Conservation (phyloP, 2,329 filamentous ascomycete species). For the Scorias spongiosa region DNA sequence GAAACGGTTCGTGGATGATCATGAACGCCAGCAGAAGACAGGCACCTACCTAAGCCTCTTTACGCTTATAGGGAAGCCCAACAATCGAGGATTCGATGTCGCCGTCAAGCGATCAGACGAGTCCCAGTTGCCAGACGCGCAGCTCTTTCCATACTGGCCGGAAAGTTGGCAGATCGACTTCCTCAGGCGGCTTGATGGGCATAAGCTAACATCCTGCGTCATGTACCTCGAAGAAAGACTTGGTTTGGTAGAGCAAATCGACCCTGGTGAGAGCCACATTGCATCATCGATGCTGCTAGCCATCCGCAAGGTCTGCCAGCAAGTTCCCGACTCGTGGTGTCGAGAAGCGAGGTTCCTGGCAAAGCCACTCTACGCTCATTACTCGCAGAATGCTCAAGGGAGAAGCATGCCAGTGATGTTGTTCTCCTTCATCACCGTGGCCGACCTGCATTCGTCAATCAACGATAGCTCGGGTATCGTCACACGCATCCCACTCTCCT, state of each 20-base stretch:
- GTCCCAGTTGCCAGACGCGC: slow-evolving; percentile 30
- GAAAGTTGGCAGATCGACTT: slow-evolving; percentile 19
- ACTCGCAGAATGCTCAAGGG: slow-evolving; percentile 10
- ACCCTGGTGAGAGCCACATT: slow-evolving; percentile 19
- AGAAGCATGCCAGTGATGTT: slow-evolving; percentile 21
- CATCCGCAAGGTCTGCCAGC: slow-evolving; percentile 15
- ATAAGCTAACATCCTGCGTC: slow-evolving; percentile 3
- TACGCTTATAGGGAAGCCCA: slow-evolving; percentile 18
- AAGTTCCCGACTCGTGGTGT: slow-evolving; percentile 26
- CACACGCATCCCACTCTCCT: slow-evolving; percentile 26
- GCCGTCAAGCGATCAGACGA: slow-evolving; percentile 26
- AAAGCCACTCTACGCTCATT: slow-evolving; percentile 22
- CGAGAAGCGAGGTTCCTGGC: slow-evolving; percentile 29
- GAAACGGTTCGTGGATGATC: slow-evolving; percentile 40
- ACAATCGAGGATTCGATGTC: slow-evolving; percentile 26
- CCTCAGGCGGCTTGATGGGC: slow-evolving; percentile 20
- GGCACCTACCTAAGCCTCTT: slow-evolving; percentile 25
- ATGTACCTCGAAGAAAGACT: slow-evolving; percentile 6
- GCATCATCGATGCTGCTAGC: slow-evolving; percentile 19
- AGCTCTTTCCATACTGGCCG: slow-evolving; percentile 18
- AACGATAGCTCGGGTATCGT: slow-evolving; percentile 9
- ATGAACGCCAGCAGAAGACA: slow-evolving; percentile 22
- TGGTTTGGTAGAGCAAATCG: slow-evolving; percentile 4
- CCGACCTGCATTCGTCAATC: slow-evolving; percentile 17
- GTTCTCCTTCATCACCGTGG: slow-evolving; percentile 28